phyloP scores from a whole-genome alignment of 352 stramenopile genomes.

The Paralagenidium karlingii region DNA sequence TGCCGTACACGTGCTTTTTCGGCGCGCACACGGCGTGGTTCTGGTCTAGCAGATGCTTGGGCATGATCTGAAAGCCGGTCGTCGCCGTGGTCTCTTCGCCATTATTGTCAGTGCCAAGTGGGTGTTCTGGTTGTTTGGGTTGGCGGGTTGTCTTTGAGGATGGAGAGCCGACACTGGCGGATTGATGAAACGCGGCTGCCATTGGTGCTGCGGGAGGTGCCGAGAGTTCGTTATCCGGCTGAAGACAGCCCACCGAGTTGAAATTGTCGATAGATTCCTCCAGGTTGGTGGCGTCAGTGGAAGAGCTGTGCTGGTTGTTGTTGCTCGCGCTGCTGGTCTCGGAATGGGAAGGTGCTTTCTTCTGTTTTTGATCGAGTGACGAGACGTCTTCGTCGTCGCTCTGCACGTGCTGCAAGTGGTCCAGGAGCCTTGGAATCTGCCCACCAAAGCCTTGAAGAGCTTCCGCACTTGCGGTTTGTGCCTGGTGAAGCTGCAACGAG shows the following conservation, averaged over 20 bases:
- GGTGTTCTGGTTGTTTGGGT: conserved; percentile 9
- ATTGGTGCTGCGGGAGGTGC: conserved; percentile 1
- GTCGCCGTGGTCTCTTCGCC: conserved; percentile 7
- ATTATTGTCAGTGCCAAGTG: conserved; percentile 3
- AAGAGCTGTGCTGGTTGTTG: too few relatives aligned
- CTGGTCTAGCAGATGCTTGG: conserved; percentile 37
- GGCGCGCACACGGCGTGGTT: conserved; percentile 33
- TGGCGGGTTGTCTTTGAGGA: conserved; percentile 6
- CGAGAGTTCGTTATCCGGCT: neutral
- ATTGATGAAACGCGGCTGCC: neutral
- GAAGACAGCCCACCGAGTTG: too few relatives aligned
- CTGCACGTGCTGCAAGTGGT: too few relatives aligned
- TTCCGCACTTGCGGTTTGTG: conserved; percentile 1
- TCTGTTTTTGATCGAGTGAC: too few relatives aligned
- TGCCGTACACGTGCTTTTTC: conserved; percentile 41
- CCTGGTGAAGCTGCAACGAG: conserved; percentile 4
- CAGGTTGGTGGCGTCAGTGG: too few relatives aligned
- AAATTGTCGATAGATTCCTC: too few relatives aligned
- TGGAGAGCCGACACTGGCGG: neutral
- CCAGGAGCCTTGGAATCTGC: too few relatives aligned
- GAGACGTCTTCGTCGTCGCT: too few relatives aligned
- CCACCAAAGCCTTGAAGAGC: neutral
- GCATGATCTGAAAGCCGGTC: conserved; percentile 15
- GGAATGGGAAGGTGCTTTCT: too few relatives aligned
- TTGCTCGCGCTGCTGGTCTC: too few relatives aligned